A percentile compares a stretch with the other conserved stretches of the same genome.
phyloP scores from a whole-genome alignment of 495 filamentous ascomycete species.

The Polyplosphaeria fusca region DNA sequence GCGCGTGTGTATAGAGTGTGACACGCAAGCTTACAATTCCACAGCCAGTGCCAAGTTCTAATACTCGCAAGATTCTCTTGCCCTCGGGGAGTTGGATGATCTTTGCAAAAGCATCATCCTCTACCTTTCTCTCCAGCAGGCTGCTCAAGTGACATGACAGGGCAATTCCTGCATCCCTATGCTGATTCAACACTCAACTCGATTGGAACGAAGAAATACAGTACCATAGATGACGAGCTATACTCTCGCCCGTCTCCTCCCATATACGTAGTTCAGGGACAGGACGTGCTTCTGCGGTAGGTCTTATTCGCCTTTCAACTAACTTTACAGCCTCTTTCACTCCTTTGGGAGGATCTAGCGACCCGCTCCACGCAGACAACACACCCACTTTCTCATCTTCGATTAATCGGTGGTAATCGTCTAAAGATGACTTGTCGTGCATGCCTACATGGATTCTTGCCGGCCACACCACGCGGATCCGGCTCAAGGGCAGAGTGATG shows the following conservation, averaged over 20 bases:
- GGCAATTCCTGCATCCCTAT: constrained; percentile 68
- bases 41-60: constrained; percentile 33
- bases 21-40: constrained; percentile 20
- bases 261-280: constrained; percentile 53
- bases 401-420: constrained; percentile 33
- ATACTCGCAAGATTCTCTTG: constrained; percentile 28
- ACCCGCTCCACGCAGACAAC: constrained; percentile 55
- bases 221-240: constrained; percentile 93
- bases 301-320: constrained; percentile 56
- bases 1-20: no score
- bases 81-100: constrained; percentile 22
- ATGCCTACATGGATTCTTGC: constrained; percentile 38
- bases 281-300: neutral
- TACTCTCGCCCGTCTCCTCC: constrained; percentile 93
- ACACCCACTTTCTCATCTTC: constrained; percentile 43
- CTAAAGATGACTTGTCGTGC: constrained; percentile 19
- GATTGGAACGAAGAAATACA: constrained; percentile 8
- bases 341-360: constrained; percentile 44
- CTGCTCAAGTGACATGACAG: constrained; percentile 47
- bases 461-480: constrained; percentile 26
- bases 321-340: constrained; percentile 44
- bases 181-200: neutral
- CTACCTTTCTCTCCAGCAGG: neutral
- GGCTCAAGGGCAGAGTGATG: constrained; percentile 37
- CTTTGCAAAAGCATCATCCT: neutral